Base-by-base conservation (phyloP, 129 eudicot genomes). In the Heracleum sosnowskyi region DNA sequence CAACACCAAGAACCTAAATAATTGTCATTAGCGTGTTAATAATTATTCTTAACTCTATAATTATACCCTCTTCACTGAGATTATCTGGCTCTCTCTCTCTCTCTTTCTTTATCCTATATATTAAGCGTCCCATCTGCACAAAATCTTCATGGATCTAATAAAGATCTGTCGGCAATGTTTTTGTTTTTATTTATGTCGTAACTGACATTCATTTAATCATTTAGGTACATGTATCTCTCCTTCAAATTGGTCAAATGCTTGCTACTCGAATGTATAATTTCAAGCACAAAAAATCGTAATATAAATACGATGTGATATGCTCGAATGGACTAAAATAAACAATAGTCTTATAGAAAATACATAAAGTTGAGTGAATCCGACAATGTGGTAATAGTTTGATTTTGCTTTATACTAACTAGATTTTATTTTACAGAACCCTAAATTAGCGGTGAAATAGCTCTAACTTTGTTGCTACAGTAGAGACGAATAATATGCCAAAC, bases 41-140 rank as follows among this genome's bases (percentile, higher is more conserved):
- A 60, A 57, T 57, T n/a, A 24, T 57, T 57, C 64, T n/a, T 9
- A 57, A n/a, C 31, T 24, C 4, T 10, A 22, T 53, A n/a, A 60
- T 26, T 60, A n/a, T 60, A 26, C 33, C 33, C 33, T 10, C 68
- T 60, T 60, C 68, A 60, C 68, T 60, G 33, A 60, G 68, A 60
- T 60, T 60, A 60, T n/a, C 68, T 60, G 68, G 68, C 33, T 60
- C 16, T 60, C 33, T 60, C 0, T 9, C 11, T 55, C 26, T 53
- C 1, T 40, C 10, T 41, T 0, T 40, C 7, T 40, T 0, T 37
- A 7, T 37, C 7, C 1, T 44, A 24, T n/a, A 10, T 10, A n/a
- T n/a, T 60, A 60, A 33, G 68, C 33, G 68, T 60, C 68, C 68
- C 68, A 60, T 26, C 68, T 60, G 68, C 68, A 60, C 68, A 60